Base-by-base conservation (phyloP, 2,329 filamentous ascomycete genomes). In the Aureobasidium namibiae region DNA sequence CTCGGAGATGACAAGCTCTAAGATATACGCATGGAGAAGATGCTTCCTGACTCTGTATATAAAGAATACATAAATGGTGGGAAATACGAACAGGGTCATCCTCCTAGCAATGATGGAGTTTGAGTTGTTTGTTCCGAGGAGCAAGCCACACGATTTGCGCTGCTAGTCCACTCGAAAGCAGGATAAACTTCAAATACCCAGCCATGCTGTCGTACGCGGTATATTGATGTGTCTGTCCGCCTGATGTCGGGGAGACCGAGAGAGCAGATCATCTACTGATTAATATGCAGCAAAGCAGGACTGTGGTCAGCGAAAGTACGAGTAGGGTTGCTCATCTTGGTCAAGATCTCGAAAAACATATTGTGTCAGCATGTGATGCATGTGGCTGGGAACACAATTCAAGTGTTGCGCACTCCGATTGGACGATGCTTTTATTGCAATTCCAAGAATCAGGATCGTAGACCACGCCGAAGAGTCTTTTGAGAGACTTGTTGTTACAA, bases 311-410 rank as follows among this genome's bases (percentile, higher is more conserved):
- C 33, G 21, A 49, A 8, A 26, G 23, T 9, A 52, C 11, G 18
- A 18, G 34, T 52, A 52, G 16, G 5, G 18, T 39, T 39, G 34
- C 39, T 39, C 23, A 52, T 34, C 48, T 42, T 42, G 36, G 34
- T 42, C 50, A 38, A 36, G 16, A 42, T 42, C 16, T 53, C 11
- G 16, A 33, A 29, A 33, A 23, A 16, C 49, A 41, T 54, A 38
- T 33, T 42, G 50, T 54, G 38, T 11, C 26, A 42, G 50, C 38
- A 54, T 41, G 50, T 54, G 50, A 54, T 54, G 50, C 50, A 54
- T 54, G 50, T 41, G 50, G 50, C 50, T 54, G 50, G 50, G 50
- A 14, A 23, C 24, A 54, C 50, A 42, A 54, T 33, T 31, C 10
- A 21, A 24, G 23, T 36, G 23, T 36, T 16, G 10, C n/a, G 36